Conservation (phyloP, 352 stramenopile genomes). For the Phytophthora ohioensis region DNA sequence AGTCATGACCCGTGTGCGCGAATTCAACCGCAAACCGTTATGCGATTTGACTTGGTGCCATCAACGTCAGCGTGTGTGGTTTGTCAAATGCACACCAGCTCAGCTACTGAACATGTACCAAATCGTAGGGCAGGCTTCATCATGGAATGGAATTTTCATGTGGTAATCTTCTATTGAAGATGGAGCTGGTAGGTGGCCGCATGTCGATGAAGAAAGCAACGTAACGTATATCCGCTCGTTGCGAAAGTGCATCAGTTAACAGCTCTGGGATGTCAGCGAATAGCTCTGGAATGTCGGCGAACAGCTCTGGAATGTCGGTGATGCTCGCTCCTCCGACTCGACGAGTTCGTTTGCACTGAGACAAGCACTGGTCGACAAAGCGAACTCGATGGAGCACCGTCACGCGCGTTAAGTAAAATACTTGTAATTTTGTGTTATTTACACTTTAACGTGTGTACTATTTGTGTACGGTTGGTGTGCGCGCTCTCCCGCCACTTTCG, state of each 20-base stretch:
- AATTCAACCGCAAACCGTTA: constrained; percentile 15
- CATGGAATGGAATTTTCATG: too few relatives aligned
- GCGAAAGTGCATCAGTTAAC: neutral
- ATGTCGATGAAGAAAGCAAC: neutral
- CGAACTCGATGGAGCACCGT: too few relatives aligned
- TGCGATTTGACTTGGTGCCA: constrained; percentile 7
- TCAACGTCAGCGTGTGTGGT: neutral
- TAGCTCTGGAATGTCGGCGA: too few relatives aligned
- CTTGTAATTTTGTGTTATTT: too few relatives aligned
- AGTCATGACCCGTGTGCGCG: neutral
- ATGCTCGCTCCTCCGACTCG: too few relatives aligned
- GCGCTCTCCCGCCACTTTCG: constrained; percentile 13
- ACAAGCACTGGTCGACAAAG: too few relatives aligned
- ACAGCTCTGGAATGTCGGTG: too few relatives aligned
- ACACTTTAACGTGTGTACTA: too few relatives aligned
- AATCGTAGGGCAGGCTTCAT: neutral
- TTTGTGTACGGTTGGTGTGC: constrained; percentile 19
- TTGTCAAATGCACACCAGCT: neutral
- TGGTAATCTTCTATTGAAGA: too few relatives aligned
- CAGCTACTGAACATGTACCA: neutral
- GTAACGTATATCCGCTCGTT: neutral
- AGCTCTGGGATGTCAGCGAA: too few relatives aligned
- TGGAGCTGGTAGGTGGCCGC: neutral
- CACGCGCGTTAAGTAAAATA: too few relatives aligned
- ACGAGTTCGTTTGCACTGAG: too few relatives aligned